Evolutionary conservation across 306 rosid species (phyloP), one percentile per base, ranked within the genome.

Genomic region (Citrullus amarus): DNA sequence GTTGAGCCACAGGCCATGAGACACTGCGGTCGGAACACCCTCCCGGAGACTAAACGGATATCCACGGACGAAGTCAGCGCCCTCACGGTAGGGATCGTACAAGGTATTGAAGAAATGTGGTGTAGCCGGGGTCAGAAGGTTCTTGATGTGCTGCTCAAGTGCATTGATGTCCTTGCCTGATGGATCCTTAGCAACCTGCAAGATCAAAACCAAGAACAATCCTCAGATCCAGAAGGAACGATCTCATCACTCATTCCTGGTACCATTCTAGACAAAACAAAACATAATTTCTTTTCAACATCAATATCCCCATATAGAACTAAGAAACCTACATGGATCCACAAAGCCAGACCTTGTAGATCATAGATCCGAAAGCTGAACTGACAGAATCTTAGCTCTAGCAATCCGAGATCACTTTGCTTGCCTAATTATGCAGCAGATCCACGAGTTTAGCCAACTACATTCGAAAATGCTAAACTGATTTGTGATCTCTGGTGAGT

Each of bases 1-100:
- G 87, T 93, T 93, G 85, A 93, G 94, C 97, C 96, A 93, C 68
- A 93, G 94, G 63, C 97, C 97, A 56, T 90, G 96, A 81, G 97
- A 92, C 65, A 85, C 93, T 10, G 96, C 96, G 46, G 96, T 93
- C 1, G 86, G 83, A 20, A 32, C 91, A 69, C 97, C 96, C 83
- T 85, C 90, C 5, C 91, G 94, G 10, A 93, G 96, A 65, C 97
- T 93, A 55, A 93, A 93, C 48, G 97, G 96, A 78, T 91, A 93
- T 81, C 98, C 98, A 17, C 96, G 93, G 36, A 93, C 96, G 18
- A 93, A 93, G 78, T 93, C 96, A 30, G 94, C 88, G 54, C 98
- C 98, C 15, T 89, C 94, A 76, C 94, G 86, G 60, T 89, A 93
- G 8, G 98, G 98, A 75, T 93, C 96, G 34, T 93, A 93, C 60